Evolutionary conservation across 441 rosid species (phyloP), one percentile per base, ranked within the genome.

Genomic region (Euphorbia schlechtendalii): DNA sequence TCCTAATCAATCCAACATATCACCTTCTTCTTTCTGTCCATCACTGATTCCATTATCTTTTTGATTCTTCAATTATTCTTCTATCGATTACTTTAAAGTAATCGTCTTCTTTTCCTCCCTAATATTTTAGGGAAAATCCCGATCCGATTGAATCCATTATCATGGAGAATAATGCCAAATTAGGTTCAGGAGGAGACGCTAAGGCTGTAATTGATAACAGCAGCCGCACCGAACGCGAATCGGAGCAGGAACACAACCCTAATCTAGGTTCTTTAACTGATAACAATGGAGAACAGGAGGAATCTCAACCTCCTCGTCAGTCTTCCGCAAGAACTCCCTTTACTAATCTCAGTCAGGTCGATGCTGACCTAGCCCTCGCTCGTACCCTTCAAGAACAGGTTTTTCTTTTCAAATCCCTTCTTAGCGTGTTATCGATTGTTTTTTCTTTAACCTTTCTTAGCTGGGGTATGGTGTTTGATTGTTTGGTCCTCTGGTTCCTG

Each of bases 321-420:
- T 58, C 82, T 40, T 67, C 86, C 0, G 55, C 68, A 36, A 78
- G 96, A 72, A 88, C 88, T 77, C 94, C 96, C 28, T 92, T 92
- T 71, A 78, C 88, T 69, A 74, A 81, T 76, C 86, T 90, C 22
- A 87, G 85, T 66, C 99, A 88, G 81, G 82, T 87, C 54, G 99
- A 93, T 73, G 93, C 99, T 22, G 96, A 90, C 83, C 92, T 84
- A 27, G 95, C 92, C 64, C 99, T 90, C 52, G 96, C 97, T 32
- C 90, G 95, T n/a, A 80, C 89, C 61, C 95, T 90, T 18, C 99
- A 90, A 77, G 99, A 93, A 61, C 97, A 90, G 93, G 99, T 93
- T 7, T 24, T 11, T 40, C 22, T 36, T 49, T 45, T 40, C 53
- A 41, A 38, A 38, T 38, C 41, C 41, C 1, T 32, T 32, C 36